These are phyloP conservation scores for Leccinum obscurum DNA, from an alignment of 768 basidiomycete species.

Conservation along the genomic window DNA sequence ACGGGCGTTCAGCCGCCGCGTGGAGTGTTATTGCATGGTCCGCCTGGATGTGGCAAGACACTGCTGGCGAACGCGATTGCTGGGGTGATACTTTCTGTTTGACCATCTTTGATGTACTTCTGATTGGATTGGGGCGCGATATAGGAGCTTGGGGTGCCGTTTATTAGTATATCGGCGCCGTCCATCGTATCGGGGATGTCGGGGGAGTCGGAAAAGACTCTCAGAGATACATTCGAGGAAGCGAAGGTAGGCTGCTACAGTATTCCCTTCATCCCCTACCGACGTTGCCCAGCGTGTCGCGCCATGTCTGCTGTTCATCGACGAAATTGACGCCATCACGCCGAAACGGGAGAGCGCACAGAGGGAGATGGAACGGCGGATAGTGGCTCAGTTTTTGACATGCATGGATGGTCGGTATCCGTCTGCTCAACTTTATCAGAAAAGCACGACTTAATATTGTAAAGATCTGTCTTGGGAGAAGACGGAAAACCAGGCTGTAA, in stretches of 20 bases:
- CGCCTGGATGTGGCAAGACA: slow-evolving; percentile 97
- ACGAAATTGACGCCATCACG: slow-evolving; percentile 97
- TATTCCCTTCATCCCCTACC: neutral
- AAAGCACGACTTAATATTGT: neutral
- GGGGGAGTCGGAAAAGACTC: slow-evolving; percentile 95
- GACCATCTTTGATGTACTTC: neutral
- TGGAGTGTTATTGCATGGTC: slow-evolving; percentile 91
- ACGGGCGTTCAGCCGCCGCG: slow-evolving; percentile 91
- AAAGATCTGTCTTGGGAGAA: slow-evolving; percentile 97
- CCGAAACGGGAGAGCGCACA: slow-evolving; percentile 98
- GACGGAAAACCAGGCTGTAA: slow-evolving; percentile 86
- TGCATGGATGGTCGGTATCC: slow-evolving; percentile 90
- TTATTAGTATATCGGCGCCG: slow-evolving; percentile 93
- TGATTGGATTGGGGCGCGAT: neutral
- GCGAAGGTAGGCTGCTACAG: slow-evolving; percentile 65
- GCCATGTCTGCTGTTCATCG: slow-evolving; percentile 93
- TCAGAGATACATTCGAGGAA: slow-evolving; percentile 96
- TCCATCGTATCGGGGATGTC: slow-evolving; percentile 98
- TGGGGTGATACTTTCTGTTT: slow-evolving; percentile 58
- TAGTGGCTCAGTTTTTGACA: slow-evolving; percentile 95
- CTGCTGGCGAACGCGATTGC: slow-evolving; percentile 92
- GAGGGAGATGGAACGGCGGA: slow-evolving; percentile 96
- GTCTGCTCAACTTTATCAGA: neutral
- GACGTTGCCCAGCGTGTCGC: slow-evolving; percentile 65
- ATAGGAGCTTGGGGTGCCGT: slow-evolving; percentile 90